Conservation (phyloP, 371 early-diverging fungal species). For the Mortierella sp. region DNA sequence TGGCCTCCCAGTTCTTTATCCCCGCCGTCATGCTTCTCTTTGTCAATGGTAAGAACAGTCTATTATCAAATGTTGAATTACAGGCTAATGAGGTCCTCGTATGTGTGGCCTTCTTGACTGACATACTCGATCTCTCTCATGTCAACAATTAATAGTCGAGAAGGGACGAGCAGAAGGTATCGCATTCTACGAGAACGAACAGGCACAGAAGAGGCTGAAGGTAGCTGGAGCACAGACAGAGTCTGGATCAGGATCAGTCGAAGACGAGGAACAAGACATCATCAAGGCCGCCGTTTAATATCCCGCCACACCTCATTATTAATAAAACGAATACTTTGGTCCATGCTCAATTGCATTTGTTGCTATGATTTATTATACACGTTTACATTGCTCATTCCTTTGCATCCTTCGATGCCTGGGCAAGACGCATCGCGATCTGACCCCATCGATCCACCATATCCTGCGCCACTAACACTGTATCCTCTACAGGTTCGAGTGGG, state of each 20-base stretch:
- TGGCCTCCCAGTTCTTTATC: slow-evolving; percentile 40
- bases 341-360: no score
- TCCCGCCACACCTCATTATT: not conserved
- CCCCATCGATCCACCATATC: slow-evolving; percentile 42
- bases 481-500: slow-evolving; percentile 24
- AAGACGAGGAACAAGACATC: slow-evolving; percentile 15
- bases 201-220: slow-evolving; percentile 8
- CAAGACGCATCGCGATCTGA: slow-evolving; percentile 14
- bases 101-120: no score
- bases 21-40: slow-evolving; percentile 43
- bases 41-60: slow-evolving; percentile 29
- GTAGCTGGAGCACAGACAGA: not conserved
- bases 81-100: no score
- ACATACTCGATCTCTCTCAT: no score
- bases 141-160: slow-evolving; percentile 19
- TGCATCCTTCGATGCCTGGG: slow-evolving; percentile 15
- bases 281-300: slow-evolving; percentile 1
- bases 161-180: slow-evolving; percentile 34
- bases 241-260: slow-evolving; percentile 4
- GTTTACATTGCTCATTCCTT: not conserved
- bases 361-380: no score
- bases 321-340: not conserved
- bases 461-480: slow-evolving; percentile 28
- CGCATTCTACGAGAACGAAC: slow-evolving; percentile 31
- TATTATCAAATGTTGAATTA: no score